phyloP scores from a whole-genome alignment of 1,139 yeast species.

The Hanseniaspora sp. region DNA sequence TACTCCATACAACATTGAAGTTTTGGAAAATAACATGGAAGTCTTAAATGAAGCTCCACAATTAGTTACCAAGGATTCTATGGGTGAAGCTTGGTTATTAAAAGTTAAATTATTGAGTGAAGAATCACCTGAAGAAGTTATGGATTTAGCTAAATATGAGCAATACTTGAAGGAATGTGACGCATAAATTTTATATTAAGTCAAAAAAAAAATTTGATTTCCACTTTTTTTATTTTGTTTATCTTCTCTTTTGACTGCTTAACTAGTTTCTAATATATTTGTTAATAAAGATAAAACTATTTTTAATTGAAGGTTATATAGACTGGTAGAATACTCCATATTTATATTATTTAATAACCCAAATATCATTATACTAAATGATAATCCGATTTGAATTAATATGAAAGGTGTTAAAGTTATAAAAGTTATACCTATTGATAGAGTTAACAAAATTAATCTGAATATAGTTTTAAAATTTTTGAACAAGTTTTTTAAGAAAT shows the following conservation, averaged over 20 bases:
- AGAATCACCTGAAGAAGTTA: constrained; percentile 35
- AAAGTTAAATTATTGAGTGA: constrained; percentile 34
- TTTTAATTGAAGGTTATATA: constrained; percentile 1
- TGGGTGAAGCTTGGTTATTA: constrained; percentile 90
- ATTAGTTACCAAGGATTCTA: constrained; percentile 74
- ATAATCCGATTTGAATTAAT: not conserved
- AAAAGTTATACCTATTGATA: not conserved
- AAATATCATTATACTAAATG: not conserved
- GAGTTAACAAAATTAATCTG: not conserved
- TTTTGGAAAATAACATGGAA: constrained; percentile 55
- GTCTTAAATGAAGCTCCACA: constrained; percentile 60
- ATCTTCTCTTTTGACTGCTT: not conserved
- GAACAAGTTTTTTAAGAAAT: not conserved
- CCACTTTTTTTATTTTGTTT: not conserved
- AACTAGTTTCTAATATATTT: not conserved
- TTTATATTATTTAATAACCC: constrained; percentile 1
- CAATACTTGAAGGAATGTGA: constrained; percentile 38
- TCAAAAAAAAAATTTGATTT: too few relatives aligned
- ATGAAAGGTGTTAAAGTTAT: constrained; percentile 3
- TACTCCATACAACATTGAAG: constrained; percentile 72
- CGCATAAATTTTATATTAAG: constrained; percentile 22
- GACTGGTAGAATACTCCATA: constrained; percentile 1
- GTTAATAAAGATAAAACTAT: not conserved
- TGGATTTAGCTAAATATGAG: constrained; percentile 53
- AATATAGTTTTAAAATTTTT: not conserved